Conservation (phyloP, 805 yeast genomes). For the Cyberlindnera saturnus region DNA sequence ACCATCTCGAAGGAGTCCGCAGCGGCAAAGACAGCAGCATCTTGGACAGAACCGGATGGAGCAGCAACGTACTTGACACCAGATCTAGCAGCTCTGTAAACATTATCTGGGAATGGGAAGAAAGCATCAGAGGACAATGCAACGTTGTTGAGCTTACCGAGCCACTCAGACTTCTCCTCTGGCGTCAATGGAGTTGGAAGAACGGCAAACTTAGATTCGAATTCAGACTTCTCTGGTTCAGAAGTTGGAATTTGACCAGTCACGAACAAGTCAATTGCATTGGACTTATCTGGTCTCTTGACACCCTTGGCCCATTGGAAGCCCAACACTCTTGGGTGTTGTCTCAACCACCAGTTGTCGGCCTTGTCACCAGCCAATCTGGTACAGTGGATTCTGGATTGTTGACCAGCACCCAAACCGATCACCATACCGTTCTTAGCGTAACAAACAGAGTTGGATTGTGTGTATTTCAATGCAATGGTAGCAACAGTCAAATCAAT, state of each 20-base stretch:
- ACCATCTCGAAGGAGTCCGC: conserved; percentile 89
- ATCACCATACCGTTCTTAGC: conserved; percentile 99
- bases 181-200: conserved; percentile 79
- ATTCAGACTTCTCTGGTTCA: conserved; percentile 92
- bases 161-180: conserved; percentile 86
- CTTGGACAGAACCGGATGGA: conserved; percentile 97
- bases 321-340: conserved; percentile 88
- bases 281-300: conserved; percentile 97
- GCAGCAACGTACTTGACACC: conserved; percentile 97
- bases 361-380: conserved; percentile 99
- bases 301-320: conserved; percentile 98
- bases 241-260: conserved; percentile 84
- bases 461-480: conserved; percentile 94
- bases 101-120: conserved; percentile 99
- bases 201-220: conserved; percentile 79
- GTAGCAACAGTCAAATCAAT: conserved; percentile 96
- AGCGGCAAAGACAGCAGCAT: conserved; percentile 90
- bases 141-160: conserved; percentile 70
- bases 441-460: conserved; percentile 96
- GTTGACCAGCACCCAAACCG: conserved; percentile 99
- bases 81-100: conserved; percentile 92
- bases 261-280: conserved; percentile 93
- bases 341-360: conserved; percentile 99
- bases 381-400: conserved; percentile 98
- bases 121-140: conserved; percentile 96